Base-by-base conservation (phyloP, 2,329 filamentous ascomycete species). In the Diaporthe vexans region DNA sequence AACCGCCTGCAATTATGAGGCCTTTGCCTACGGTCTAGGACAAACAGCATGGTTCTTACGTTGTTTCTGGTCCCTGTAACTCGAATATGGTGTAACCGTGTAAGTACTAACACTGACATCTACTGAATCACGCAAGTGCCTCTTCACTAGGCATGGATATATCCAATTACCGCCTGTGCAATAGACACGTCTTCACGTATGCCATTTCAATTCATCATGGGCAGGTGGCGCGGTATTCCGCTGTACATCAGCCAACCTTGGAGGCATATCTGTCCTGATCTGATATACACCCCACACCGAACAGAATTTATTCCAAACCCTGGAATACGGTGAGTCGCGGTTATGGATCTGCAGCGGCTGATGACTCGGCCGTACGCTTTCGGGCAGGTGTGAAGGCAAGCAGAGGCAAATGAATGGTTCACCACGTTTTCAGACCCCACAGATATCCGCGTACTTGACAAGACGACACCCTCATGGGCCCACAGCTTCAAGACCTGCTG, bases 321-420 rank as follows among this genome's bases (percentile, higher is more conserved):
- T 40, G 63, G 48, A 40, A 24, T 68, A 68, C 63, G 63, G 48
- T 68, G 63, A 68, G 63, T 52, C 63, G 63, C 29, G 40, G n/a
- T 24, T 33, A 68, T 52, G 46, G 63, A 68, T 54, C 48, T 26
- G 13, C 46, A 24, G 63, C 46, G 48, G 63, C 24, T 68, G 63
- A 40, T 68, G 63, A 68, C 48, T 67, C 63, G 63, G 63, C 48
- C 63, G 48, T 68, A 24, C 37, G 48, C 33, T 33, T 35, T 54
- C 33, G 46, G 29, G 21, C 63, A 68, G 33, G 7, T 21, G 35
- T 40, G 15, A 48, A 21, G 10, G 40, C 26, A 48, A 63, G 24
- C 37, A 63, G 59, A 29, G 17, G 35, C 59, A 46, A 19, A 26
- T 46, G 59, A 67, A 37, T 51, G 48, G 48, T 68, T 37, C 11